Base-by-base conservation (phyloP, 2,329 filamentous ascomycete genomes). In the Mycosphaerella arachidis region DNA sequence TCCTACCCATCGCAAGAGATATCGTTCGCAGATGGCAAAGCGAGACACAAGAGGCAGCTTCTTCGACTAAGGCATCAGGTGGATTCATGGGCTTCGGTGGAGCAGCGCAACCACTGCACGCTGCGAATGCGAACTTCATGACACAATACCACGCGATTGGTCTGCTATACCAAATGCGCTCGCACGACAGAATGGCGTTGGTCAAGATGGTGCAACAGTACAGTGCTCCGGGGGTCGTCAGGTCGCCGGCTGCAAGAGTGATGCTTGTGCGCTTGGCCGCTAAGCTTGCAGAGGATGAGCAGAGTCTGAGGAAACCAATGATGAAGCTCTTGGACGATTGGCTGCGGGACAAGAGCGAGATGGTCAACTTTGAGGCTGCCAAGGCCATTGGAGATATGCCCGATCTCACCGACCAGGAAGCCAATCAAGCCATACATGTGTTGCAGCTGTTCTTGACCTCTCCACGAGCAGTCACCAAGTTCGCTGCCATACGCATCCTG, bases 161-260 rank as follows among this genome's bases (percentile, higher is more conserved):
- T 65, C 84, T 99, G 57, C 79, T 99, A 48, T 99, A 97, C 76
- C 93, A 97, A 78, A 97, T 97, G 91, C 89, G 94, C 72, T 89
- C 89, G 71, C 92, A 97, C 75, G 94, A 99, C 76, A 87, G 94
- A 70, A 99, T 99, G 94, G 92, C 94, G 24, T 79, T 99, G 69
- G 93, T 97, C 62, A 99, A 99, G 84, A 97, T 99, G 94, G 93
- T 99, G n/a, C 94, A 99, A 79, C 94, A 99, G 76, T 97, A 97
- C 74, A 92, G 92, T 55, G 88, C 88, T 56, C 86, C 92, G 16
- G 94, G 94, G 60, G 91, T 91, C 10, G 88, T 97, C 63, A 97
- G 97, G 86, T 97, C 90, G 76, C 92, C 94, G 20, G 91, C 93
- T 61, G 94, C 92, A 35, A 88, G 92, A 60, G 86, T 99, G 54